Evolutionary conservation across 371 early-diverging fungal species (phyloP).

Genomic region (Mortierella polycephala): DNA sequence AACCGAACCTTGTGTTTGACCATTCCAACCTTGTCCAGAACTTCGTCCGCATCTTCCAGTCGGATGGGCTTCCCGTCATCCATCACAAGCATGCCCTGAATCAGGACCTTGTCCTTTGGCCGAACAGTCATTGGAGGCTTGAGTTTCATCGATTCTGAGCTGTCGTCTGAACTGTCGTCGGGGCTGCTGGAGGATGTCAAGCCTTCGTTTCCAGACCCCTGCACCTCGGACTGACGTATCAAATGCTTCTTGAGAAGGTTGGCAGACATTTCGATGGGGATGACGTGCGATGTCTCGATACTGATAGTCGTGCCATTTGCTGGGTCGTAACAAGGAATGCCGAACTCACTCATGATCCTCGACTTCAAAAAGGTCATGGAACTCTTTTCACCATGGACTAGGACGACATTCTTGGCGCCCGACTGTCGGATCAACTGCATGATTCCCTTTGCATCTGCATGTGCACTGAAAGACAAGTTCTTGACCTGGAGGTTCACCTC

Average conservation of each 20-base stretch:
- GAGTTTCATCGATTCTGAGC: slow-evolving; percentile 11
- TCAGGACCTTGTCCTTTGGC: slow-evolving; percentile 53
- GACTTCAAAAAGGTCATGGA: slow-evolving; percentile 91
- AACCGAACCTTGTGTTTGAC: slow-evolving; percentile 51
- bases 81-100: slow-evolving; percentile 57
- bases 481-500: slow-evolving; percentile 93
- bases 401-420: slow-evolving; percentile 92
- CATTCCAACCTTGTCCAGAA: slow-evolving; percentile 37
- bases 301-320: slow-evolving; percentile 85
- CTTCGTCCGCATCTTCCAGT: slow-evolving; percentile 53
- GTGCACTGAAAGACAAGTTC: slow-evolving; percentile 98
- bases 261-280: slow-evolving; percentile 68
- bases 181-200: slow-evolving; percentile 44
- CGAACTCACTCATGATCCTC: slow-evolving; percentile 85
- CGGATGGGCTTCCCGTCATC: slow-evolving; percentile 53
- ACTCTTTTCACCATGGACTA: slow-evolving; percentile 98
- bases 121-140: slow-evolving; percentile 24
- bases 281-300: slow-evolving; percentile 70
- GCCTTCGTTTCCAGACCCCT: slow-evolving; percentile 21
- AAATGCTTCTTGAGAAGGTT: slow-evolving; percentile 61
- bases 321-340: slow-evolving; percentile 89
- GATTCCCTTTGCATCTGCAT: slow-evolving; percentile 99
- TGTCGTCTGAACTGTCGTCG: slow-evolving; percentile 45
- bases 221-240: slow-evolving; percentile 36
- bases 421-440: slow-evolving; percentile 96